These are phyloP conservation scores for Globisporangium yorkense DNA, from an alignment of 352 stramenopile species.

Conservation along the genomic window DNA sequence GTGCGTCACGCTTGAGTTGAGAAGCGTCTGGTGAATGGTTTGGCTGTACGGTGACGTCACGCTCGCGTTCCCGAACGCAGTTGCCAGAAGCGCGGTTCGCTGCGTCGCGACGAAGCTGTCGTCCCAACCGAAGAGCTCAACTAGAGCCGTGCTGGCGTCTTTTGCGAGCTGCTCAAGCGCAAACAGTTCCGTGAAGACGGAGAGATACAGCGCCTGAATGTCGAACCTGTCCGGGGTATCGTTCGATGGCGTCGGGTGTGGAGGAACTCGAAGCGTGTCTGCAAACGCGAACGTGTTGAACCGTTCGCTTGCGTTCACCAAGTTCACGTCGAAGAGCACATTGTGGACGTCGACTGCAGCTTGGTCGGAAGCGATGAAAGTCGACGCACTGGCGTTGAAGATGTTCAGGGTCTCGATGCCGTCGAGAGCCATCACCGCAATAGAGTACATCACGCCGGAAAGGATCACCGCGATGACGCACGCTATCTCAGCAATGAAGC, in stretches of 20 bases:
- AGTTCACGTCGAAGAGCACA: conserved; percentile 42
- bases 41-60: conserved; percentile 48
- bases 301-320: conserved; percentile 30
- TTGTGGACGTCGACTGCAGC: conserved; percentile 17
- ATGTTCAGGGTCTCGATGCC: conserved; percentile 34
- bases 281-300: conserved; percentile 39
- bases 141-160: conserved; percentile 17
- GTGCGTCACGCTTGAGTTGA: conserved; percentile 33
- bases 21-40: conserved; percentile 29
- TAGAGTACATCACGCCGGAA: conserved; percentile 41
- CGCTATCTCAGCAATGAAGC: conserved; percentile 40
- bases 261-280: conserved; percentile 55
- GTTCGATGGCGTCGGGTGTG: conserved; percentile 38
- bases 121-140: conserved; percentile 51
- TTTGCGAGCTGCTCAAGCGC: conserved; percentile 21
- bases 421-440: conserved; percentile 41
- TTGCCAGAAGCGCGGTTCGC: conserved; percentile 17
- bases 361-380: conserved; percentile 20
- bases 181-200: conserved; percentile 36
- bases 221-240: conserved; percentile 36
- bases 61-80: conserved; percentile 35
- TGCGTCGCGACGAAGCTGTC: conserved; percentile 27
- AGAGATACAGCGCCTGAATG: conserved; percentile 32
- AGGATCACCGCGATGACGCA: conserved; percentile 36
- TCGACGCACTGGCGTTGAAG: conserved; percentile 25